Conservation (phyloP, 495 filamentous ascomycete genomes). For the Pyrenula aspistea region DNA sequence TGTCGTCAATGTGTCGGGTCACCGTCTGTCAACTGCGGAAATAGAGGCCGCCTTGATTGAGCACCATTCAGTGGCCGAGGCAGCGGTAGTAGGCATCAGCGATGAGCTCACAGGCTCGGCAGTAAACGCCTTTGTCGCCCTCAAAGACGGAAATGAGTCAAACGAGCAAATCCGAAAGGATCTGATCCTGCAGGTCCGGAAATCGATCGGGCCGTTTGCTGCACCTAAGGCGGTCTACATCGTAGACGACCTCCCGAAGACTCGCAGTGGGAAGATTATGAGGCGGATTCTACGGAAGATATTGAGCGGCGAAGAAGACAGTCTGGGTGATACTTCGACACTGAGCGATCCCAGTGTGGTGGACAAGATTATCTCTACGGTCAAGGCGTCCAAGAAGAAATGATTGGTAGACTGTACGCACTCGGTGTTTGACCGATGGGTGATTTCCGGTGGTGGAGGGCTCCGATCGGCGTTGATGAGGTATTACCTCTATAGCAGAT, state of each 20-base stretch:
- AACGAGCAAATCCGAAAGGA: constrained; percentile 83
- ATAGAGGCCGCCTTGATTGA: constrained; percentile 95
- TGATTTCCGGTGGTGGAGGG: too few relatives aligned
- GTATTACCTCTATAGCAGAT: constrained; percentile 1
- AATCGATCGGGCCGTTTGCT: constrained; percentile 93
- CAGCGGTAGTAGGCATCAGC: constrained; percentile 84
- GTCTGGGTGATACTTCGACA: constrained; percentile 84
- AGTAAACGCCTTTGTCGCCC: constrained; percentile 89
- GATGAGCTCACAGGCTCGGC: constrained; percentile 95
- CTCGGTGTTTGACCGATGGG: not conserved
- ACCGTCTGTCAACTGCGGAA: constrained; percentile 92
- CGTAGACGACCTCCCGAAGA: constrained; percentile 91
- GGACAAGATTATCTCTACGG: constrained; percentile 72
- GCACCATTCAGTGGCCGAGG: constrained; percentile 80
- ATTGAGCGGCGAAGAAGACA: constrained; percentile 90
- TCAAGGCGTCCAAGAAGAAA: constrained; percentile 51
- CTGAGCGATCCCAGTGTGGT: constrained; percentile 85
- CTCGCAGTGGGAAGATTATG: constrained; percentile 97
- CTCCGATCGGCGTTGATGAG: too few relatives aligned
- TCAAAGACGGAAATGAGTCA: constrained; percentile 76
- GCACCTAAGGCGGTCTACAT: constrained; percentile 88
- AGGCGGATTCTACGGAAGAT: constrained; percentile 94
- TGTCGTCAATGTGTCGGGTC: constrained; percentile 94
- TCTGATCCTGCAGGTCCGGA: constrained; percentile 84
- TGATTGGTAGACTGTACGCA: constrained; percentile 10